Evolutionary conservation across 179 eudicot genomes (phyloP), one percentile per base, ranked within the genome.

Genomic region (Silene coronaria): DNA sequence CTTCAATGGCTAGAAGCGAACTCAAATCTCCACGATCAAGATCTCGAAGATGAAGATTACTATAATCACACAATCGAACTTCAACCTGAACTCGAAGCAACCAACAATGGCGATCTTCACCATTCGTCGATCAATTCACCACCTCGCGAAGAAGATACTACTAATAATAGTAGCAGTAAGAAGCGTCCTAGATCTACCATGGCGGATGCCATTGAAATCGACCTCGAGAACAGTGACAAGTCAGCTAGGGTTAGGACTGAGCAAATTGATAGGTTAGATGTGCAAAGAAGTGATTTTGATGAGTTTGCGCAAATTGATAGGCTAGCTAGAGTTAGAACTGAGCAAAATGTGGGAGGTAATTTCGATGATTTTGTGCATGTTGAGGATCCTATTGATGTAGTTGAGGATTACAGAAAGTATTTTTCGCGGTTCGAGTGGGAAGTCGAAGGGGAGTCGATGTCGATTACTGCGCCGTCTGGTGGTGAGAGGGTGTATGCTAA

Each of bases 1-100:
- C 96, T 92, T 66, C 84, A 90, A 69, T 94, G 92, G 96, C 90
- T 94, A 30, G 98, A 94, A 84, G 80, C 93, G 70, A 86, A 89
- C 77, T 82, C 88, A n/a, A 71, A 82, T 19, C 63, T 57, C 64
- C 48, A 28, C 2, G 75, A 71, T 57, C 75, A 57, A n/a, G 46
- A 53, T 22, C 63, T 71, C 74, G 63, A 71, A 5, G 84, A 86
- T 21, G 75, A 80, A 30, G 79, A 78, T 1, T 77, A 78, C 19
- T 77, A 77, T 1, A 70, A 62, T 38, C 82, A 71, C 46, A 83
- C 73, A 6, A 38, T 80, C n/a, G 86, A 82, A 3, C 42, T 67
- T 9, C 77, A 82, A 30, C 45, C 45, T 1, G 84, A 87, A 51
- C 19, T 48, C 1, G 75, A 75, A 77, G 57, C 30, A 28, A 57